These are phyloP conservation scores for Sporothrix pseudoabietina DNA, from an alignment of 2,329 filamentous ascomycete genomes.

Conservation along the genomic window DNA sequence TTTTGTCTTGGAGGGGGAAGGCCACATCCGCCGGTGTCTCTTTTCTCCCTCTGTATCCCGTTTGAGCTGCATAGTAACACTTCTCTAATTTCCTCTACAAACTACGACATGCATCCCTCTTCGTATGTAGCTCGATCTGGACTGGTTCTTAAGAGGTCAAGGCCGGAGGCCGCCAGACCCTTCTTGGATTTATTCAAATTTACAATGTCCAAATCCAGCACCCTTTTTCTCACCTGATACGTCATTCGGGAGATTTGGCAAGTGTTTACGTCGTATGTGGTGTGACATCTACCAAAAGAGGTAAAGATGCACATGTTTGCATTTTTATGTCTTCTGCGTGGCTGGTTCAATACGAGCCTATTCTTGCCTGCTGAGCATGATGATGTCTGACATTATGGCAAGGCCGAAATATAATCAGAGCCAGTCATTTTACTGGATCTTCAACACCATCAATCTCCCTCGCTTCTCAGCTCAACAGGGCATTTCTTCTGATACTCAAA, in stretches of 20 bases:
- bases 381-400: neutral
- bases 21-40: neutral
- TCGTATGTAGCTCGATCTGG: neutral
- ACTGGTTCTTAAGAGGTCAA: neutral
- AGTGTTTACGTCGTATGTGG: neutral
- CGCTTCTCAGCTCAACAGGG: neutral
- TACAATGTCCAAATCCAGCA: constrained; percentile 1
- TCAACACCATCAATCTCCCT: neutral
- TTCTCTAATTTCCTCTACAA: neutral
- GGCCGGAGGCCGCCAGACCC: neutral
- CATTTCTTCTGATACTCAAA: neutral
- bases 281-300: neutral
- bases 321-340: neutral
- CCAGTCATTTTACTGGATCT: neutral
- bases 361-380: neutral
- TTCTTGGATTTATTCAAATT: neutral
- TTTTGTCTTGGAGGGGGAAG: neutral
- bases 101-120: neutral
- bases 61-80: neutral
- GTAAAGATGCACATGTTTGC: neutral
- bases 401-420: neutral
- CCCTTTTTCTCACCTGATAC: neutral
- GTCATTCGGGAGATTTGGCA: neutral
- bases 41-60: neutral
- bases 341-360: neutral